phyloP scores from a whole-genome alignment of 495 filamentous ascomycete genomes.

The Daldinia loculata region DNA sequence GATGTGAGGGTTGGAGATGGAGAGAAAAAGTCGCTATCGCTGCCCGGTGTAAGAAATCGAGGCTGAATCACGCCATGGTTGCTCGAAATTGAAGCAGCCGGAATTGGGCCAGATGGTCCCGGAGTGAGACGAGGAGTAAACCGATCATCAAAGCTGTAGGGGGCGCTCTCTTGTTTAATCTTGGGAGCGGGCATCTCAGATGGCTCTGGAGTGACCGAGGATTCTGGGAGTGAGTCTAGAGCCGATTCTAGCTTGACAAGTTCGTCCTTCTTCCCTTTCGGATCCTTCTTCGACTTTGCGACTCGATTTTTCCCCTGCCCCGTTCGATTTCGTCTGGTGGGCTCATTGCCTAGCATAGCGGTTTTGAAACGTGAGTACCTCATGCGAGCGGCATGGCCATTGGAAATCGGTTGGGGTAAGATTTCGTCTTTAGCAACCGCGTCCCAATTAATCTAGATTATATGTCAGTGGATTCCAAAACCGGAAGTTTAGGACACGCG shows the following conservation, averaged over 20 bases:
- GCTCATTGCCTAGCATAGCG: constrained; percentile 53
- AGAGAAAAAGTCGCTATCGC: constrained; percentile 52
- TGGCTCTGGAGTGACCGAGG: constrained; percentile 19
- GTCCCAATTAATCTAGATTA: constrained; percentile 74
- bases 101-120: constrained; percentile 25
- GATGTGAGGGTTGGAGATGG: constrained; percentile 37
- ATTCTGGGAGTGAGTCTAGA: constrained; percentile 28
- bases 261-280: constrained; percentile 45
- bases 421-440: constrained; percentile 66
- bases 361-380: constrained; percentile 74
- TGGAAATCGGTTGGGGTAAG: constrained; percentile 69
- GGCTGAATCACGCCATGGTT: constrained; percentile 42
- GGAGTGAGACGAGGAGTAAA: constrained; percentile 45
- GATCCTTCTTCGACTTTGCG: constrained; percentile 54
- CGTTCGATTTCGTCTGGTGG: constrained; percentile 52
- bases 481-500: not conserved
- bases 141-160: constrained; percentile 32
- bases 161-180: constrained; percentile 50
- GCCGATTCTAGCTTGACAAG: constrained; percentile 41
- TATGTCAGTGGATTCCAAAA: constrained; percentile 9
- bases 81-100: constrained; percentile 10
- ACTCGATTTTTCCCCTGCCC: constrained; percentile 47
- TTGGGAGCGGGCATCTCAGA: constrained; percentile 31
- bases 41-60: constrained; percentile 55
- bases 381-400: constrained; percentile 85